Conservation (phyloP, 2,329 filamentous ascomycete species). For the Colletotrichum abscissum region DNA sequence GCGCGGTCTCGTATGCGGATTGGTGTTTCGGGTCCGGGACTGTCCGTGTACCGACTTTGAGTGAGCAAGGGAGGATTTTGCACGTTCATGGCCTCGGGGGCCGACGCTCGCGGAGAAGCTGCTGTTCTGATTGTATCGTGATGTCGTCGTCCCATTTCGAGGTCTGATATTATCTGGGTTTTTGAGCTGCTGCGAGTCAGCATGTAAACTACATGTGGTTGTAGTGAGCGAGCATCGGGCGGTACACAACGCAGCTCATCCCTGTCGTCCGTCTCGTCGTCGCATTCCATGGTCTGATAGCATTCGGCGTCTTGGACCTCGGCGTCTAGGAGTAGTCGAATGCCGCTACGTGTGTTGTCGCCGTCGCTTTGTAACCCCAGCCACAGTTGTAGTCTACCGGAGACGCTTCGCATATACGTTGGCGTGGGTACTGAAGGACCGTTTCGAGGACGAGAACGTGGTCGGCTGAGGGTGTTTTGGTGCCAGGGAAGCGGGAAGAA, state of each 20-base stretch:
- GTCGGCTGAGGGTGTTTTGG: neutral
- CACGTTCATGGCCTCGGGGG: slow-evolving; percentile 61
- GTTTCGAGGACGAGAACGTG: neutral
- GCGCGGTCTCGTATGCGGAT: slow-evolving; percentile 49
- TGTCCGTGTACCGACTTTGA: slow-evolving; percentile 39
- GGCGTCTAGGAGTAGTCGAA: slow-evolving; percentile 22
- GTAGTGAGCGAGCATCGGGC: neutral
- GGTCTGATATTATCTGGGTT: slow-evolving; percentile 39
- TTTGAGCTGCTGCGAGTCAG: slow-evolving; percentile 46
- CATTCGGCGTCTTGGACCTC: neutral
- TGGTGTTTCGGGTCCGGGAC: slow-evolving; percentile 53
- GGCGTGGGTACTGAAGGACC: neutral
- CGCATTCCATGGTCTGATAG: slow-evolving; percentile 4
- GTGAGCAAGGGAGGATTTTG: slow-evolving; percentile 61
- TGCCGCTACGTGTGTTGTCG: neutral
- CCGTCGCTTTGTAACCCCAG: slow-evolving; percentile 2
- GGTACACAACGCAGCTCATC: slow-evolving; percentile 28
- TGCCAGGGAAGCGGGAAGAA: neutral
- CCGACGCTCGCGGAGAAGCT: slow-evolving; percentile 70
- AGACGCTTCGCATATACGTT: slow-evolving; percentile 12
- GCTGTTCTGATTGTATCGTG: slow-evolving; percentile 45
- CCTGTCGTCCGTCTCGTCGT: slow-evolving; percentile 21
- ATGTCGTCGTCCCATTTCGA: slow-evolving; percentile 42
- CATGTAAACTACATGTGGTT: neutral
- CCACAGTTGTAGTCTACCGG: slow-evolving; percentile 21